Evolutionary conservation across 495 filamentous ascomycete genomes (phyloP).

Genomic region (Aspergillus nidulans): DNA sequence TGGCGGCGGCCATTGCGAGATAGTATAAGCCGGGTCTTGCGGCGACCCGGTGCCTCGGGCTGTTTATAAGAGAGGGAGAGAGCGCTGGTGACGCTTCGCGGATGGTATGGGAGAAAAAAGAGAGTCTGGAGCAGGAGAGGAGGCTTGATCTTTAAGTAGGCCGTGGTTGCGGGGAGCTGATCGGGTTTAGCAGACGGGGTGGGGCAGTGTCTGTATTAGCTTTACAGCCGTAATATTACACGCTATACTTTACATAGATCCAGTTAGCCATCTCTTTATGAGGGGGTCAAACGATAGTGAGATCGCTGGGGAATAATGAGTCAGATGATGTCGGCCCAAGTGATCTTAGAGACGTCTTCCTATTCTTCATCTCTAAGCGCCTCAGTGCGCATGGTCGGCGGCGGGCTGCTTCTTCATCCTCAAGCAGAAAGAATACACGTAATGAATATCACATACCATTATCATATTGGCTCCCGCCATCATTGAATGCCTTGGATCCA

Average conservation of each 20-base stretch:
- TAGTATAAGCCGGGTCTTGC: conserved; percentile 15
- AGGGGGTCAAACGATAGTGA: background rate
- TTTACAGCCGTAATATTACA: background rate
- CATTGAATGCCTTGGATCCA: background rate
- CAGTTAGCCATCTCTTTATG: background rate
- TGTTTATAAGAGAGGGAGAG: background rate
- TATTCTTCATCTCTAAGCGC: conserved; percentile 14
- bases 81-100: background rate
- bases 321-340: conserved; percentile 20
- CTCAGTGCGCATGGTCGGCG: conserved; percentile 17
- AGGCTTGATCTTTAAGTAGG: background rate
- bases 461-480: background rate
- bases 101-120: background rate
- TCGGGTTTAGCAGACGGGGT: background rate
- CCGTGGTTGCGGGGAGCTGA: background rate
- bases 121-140: background rate
- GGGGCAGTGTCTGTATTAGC: background rate
- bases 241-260: background rate
- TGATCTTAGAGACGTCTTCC: conserved; percentile 16
- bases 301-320: background rate
- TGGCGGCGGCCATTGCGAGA: conserved; percentile 16
- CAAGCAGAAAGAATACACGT: background rate
- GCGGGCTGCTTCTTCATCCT: conserved; percentile 16
- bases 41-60: conserved; percentile 14
- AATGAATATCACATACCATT: background rate